These are phyloP conservation scores for Emergomyces africanus DNA, from an alignment of 2,329 filamentous ascomycete genomes.

Conservation along the genomic window DNA sequence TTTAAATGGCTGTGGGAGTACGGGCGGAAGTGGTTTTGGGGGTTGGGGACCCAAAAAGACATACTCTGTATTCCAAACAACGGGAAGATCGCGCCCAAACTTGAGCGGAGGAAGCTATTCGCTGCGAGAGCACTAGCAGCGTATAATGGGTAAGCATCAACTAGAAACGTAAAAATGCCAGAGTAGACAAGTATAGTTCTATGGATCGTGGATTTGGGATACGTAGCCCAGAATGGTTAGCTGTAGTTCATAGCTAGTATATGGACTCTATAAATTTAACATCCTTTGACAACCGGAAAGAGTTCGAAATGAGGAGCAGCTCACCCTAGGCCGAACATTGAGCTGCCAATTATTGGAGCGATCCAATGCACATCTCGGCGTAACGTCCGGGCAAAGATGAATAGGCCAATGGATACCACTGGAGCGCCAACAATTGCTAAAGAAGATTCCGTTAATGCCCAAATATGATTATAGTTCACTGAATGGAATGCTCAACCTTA, in stretches of 20 bases:
- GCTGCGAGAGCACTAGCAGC: conserved; percentile 58
- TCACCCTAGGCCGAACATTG: conserved; percentile 58
- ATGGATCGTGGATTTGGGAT: conserved; percentile 9
- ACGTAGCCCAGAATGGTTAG: neutral
- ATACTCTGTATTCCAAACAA: conserved; percentile 53
- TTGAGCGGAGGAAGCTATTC: conserved; percentile 65
- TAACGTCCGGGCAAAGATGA: conserved; percentile 82
- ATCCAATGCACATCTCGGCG: conserved; percentile 63
- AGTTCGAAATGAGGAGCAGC: conserved; percentile 20
- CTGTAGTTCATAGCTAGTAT: neutral
- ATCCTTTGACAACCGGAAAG: neutral
- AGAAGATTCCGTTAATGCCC: neutral
- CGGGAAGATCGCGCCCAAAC: conserved; percentile 68
- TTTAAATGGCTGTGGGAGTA: neutral
- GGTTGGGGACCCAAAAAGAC: no score
- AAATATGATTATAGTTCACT: neutral
- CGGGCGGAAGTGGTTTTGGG: neutral
- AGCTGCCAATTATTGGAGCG: conserved; percentile 59
- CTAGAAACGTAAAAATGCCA: conserved; percentile 79
- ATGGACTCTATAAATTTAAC: neutral
- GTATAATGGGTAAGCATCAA: conserved; percentile 43
- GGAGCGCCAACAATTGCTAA: conserved; percentile 56
- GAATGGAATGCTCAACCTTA: conserved; percentile 26
- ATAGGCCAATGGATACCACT: conserved; percentile 67
- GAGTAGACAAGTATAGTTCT: conserved; percentile 68